Conservation (phyloP, 441 rosid genomes). For the Viola pubescens region DNA sequence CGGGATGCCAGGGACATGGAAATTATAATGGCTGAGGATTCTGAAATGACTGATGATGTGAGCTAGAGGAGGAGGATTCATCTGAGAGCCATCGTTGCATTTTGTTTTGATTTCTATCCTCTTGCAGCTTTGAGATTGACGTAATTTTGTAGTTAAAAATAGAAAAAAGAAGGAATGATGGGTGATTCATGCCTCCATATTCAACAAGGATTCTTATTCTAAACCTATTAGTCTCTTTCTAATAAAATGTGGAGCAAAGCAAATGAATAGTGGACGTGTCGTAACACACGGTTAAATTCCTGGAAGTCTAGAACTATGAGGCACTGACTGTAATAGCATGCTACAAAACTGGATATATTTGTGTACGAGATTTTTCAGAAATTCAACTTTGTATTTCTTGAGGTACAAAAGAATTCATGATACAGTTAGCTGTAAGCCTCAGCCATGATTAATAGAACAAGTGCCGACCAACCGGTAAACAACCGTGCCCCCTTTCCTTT, state of each 20-base stretch:
- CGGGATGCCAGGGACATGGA: constrained; percentile 79
- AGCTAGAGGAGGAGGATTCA: constrained; percentile 16
- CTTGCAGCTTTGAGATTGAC: constrained; percentile 5
- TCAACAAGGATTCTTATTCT: too few relatives aligned
- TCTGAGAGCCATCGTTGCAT: neutral
- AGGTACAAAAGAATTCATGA: neutral
- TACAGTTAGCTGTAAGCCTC: constrained; percentile 38
- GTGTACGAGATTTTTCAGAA: too few relatives aligned
- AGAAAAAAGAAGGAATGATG: too few relatives aligned
- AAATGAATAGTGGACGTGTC: too few relatives aligned
- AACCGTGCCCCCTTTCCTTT: constrained; percentile 74
- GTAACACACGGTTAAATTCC: too few relatives aligned
- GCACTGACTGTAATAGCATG: too few relatives aligned
- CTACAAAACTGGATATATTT: too few relatives aligned
- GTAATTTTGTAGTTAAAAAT: neutral
- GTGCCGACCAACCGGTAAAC: constrained; percentile 91
- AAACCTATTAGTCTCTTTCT: too few relatives aligned
- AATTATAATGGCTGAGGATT: constrained; percentile 77
- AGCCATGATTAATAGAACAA: constrained; percentile 67
- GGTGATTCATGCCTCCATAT: too few relatives aligned
- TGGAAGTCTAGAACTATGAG: too few relatives aligned
- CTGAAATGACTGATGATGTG: constrained; percentile 42
- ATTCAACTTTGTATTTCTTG: neutral
- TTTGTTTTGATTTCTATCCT: neutral
- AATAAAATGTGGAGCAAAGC: too few relatives aligned